Conservation (phyloP, 495 filamentous ascomycete genomes). For the Podospora didyma region DNA sequence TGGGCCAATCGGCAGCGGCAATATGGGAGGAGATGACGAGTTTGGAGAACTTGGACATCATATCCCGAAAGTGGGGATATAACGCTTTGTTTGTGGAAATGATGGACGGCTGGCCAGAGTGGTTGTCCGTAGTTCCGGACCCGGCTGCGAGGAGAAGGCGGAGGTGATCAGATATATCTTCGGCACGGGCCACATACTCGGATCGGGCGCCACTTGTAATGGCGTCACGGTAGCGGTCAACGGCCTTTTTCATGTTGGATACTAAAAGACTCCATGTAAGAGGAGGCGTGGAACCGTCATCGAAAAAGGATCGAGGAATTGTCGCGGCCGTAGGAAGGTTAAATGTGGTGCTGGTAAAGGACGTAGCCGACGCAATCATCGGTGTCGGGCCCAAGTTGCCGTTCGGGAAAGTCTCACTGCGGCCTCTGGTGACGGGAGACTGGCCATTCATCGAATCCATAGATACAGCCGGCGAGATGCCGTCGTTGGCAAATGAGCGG, state of each 20-base stretch:
- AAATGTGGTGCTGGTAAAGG: conserved; percentile 60
- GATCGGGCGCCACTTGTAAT: conserved; percentile 75
- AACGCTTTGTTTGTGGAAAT: conserved; percentile 95
- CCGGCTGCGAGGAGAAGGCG: conserved; percentile 90
- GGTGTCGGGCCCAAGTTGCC: conserved; percentile 45
- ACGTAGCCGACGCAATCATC: conserved; percentile 59
- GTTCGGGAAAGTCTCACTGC: conserved; percentile 46
- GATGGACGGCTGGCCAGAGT: conserved; percentile 98
- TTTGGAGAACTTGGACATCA: conserved; percentile 99
- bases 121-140: conserved; percentile 95
- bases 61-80: conserved; percentile 96
- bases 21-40: conserved; percentile 98
- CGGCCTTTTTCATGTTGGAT: conserved; percentile 82
- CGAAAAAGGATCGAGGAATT: conserved; percentile 78
- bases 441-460: conserved; percentile 78
- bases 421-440: conserved; percentile 44
- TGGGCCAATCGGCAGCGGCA: conserved; percentile 88
- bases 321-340: conserved; percentile 51
- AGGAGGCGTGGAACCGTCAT: conserved; percentile 69
- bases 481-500: conserved; percentile 62
- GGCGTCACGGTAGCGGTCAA: conserved; percentile 82
- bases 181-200: conserved; percentile 86
- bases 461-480: conserved; percentile 82
- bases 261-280: conserved; percentile 86
- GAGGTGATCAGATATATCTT: conserved; percentile 96